Evolutionary conservation across 2,329 filamentous ascomycete species (phyloP).

Genomic region (Monilinia laxa): DNA sequence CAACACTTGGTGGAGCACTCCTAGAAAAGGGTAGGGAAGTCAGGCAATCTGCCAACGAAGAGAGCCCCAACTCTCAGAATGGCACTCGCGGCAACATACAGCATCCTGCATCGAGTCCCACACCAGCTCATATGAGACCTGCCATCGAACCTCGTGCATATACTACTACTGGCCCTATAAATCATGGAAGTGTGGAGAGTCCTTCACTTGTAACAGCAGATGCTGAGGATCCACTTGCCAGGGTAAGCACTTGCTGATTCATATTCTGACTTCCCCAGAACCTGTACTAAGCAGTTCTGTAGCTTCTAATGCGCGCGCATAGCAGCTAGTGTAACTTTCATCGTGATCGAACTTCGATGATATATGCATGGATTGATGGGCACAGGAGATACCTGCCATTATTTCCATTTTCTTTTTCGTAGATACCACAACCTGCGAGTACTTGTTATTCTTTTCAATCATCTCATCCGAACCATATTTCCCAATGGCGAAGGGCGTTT

Average conservation of each 20-base stretch:
- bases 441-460: conserved; percentile 20
- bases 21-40: conserved; percentile 72
- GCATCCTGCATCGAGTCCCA: conserved; percentile 28
- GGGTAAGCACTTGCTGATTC: conserved; percentile 34
- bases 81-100: conserved; percentile 23
- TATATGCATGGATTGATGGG: conserved; percentile 17
- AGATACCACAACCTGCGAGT: conserved; percentile 25
- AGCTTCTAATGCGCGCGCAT: conserved; percentile 42
- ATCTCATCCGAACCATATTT: conserved; percentile 20
- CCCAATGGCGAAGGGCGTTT: conserved; percentile 21
- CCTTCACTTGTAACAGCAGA: conserved; percentile 61
- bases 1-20: conserved; percentile 81
- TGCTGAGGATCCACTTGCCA: conserved; percentile 52
- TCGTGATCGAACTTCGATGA: conserved; percentile 7
- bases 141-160: conserved; percentile 62
- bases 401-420: conserved; percentile 24
- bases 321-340: conserved; percentile 30
- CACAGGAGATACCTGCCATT: conserved; percentile 15
- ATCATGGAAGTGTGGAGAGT: conserved; percentile 57
- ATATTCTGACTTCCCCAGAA: conserved; percentile 18
- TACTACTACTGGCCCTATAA: conserved; percentile 64
- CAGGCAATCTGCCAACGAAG: conserved; percentile 41
- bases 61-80: conserved; percentile 31
- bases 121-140: conserved; percentile 45
- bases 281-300: conserved; percentile 28